Base-by-base conservation (phyloP, 2,329 filamentous ascomycete species). In the Colletotrichum caudatum region DNA sequence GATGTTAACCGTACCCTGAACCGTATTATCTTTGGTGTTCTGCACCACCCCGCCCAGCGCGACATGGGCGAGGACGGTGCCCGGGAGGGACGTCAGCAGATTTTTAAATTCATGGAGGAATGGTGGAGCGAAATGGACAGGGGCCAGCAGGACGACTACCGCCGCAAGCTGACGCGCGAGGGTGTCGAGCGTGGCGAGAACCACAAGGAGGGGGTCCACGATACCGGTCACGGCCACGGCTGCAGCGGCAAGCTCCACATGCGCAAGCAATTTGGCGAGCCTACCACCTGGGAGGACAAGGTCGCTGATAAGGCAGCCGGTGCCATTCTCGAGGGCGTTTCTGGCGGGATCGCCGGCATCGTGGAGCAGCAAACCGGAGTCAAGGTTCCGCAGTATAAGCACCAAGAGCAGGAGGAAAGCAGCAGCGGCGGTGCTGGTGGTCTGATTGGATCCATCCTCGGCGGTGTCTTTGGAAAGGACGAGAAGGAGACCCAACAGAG, bases 1-100 rank as follows among this genome's bases (percentile, higher is more conserved):
- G 93, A 97, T 76, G 83, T 94, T 51, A 86, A 93, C 73, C 87
- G 89, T 68, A 90, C 91, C 3, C 85, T 96, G 75, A 89, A 91
- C 78, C 90, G 92, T 73, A 95, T 98, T 80, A 90, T 97, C 77
- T 82, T 89, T 60, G 94, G 94, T 72, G 91, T 97, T 46, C 89
- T 98, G 80, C 94, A 97, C 78, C 95, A 98, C 81, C 95, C 95
- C 2, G 94, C 94, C 59, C 91, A 94, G 75, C 91, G 92, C 68
- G 83, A 90, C 12, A 83, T 87, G 78, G 93, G 92, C 59, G 85
- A 90, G 26, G 92, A 94, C 77, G 93, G 92, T 14, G 90, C 90
- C 16, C 78, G 82, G 9, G 92, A 97, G 76, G 92, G 94, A 65
- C 93, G 94, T 66, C 81, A 85, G 37, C 84, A 90, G 75, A 95